A percentile compares a stretch with the other conserved stretches of the same genome.
phyloP scores from a whole-genome alignment of 148 eudicot species.

The Vaccinium vitisidaea region DNA sequence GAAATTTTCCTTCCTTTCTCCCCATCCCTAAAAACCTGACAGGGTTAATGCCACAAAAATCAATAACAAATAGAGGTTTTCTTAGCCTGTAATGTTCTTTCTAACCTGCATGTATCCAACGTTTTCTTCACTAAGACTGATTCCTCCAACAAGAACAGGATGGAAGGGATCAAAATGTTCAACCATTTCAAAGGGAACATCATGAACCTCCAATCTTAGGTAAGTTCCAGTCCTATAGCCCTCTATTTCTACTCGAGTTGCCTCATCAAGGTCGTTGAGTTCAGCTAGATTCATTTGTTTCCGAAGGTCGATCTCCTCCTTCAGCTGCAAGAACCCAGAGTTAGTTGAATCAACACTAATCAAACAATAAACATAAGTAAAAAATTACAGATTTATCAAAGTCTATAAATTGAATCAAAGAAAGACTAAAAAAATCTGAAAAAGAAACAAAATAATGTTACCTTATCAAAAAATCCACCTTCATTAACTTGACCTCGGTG shows the following conservation, averaged over 20 bases:
- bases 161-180: slow-evolving; percentile 91
- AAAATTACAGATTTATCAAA: not conserved
- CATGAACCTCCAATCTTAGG: slow-evolving; percentile 79
- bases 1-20: not conserved
- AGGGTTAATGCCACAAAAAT: not conserved
- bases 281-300: slow-evolving; percentile 81
- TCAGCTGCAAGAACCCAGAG: slow-evolving; percentile 47
- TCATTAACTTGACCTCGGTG: slow-evolving; percentile 47
- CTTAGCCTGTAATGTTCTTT: not conserved
- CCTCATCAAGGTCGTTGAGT: slow-evolving; percentile 88
- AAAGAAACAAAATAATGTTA: slow-evolving; percentile 27
- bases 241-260: slow-evolving; percentile 73
- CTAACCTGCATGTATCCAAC: slow-evolving; percentile 99
- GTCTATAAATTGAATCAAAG: not conserved
- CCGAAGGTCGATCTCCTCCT: slow-evolving; percentile 82
- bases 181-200: slow-evolving; percentile 92
- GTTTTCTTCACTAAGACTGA: slow-evolving; percentile 82
- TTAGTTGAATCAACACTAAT: not conserved
- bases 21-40: slow-evolving; percentile 9
- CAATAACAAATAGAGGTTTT: not conserved
- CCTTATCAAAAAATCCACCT: slow-evolving; percentile 74
- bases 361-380: not conserved
- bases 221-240: slow-evolving; percentile 90
- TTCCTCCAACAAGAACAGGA: slow-evolving; percentile 92
- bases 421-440: not conserved